phyloP scores from a whole-genome alignment of 2,329 filamentous ascomycete species.

The Sporothrix brasiliensis region DNA sequence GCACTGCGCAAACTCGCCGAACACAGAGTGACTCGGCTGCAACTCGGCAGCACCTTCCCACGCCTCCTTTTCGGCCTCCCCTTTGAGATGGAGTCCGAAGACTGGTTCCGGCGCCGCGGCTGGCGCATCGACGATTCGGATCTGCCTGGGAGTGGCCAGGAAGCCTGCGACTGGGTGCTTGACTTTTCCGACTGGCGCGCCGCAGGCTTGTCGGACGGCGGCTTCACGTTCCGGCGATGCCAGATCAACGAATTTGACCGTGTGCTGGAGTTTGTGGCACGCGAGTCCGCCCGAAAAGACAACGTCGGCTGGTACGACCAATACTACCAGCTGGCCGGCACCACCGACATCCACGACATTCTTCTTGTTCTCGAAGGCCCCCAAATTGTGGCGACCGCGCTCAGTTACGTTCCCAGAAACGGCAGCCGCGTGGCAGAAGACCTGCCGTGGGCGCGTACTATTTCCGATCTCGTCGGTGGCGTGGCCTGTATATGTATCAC shows the following conservation, averaged over 20 bases:
- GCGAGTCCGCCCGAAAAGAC: constrained; percentile 51
- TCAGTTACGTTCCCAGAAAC: constrained; percentile 56
- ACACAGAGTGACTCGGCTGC: constrained; percentile 56
- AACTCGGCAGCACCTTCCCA: constrained; percentile 62
- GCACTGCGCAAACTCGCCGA: constrained; percentile 54
- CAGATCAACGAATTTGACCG: constrained; percentile 50
- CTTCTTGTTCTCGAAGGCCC: constrained; percentile 56
- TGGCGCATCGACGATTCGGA: constrained; percentile 53
- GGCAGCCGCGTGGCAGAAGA: constrained; percentile 54
- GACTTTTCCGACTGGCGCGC: constrained; percentile 54
- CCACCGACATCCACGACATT: constrained; percentile 55
- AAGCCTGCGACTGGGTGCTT: constrained; percentile 58
- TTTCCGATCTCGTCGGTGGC: constrained; percentile 58
- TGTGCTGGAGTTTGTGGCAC: constrained; percentile 56
- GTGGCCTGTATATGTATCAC: constrained; percentile 63
- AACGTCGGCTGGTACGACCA: constrained; percentile 63
- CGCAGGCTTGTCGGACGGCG: constrained; percentile 46
- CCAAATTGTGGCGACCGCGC: constrained; percentile 55
- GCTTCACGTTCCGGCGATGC: constrained; percentile 52
- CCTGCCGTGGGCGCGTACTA: constrained; percentile 58
- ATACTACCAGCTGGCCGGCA: constrained; percentile 56
- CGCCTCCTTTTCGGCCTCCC: constrained; percentile 60
- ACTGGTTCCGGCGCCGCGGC: constrained; percentile 59
- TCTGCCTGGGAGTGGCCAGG: constrained; percentile 52
- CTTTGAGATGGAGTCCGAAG: constrained; percentile 46